Evolutionary conservation across 2,329 filamentous ascomycete species (phyloP), one percentile per base, ranked within the genome.

Genomic region (Scopulariopsis brevicaulis): DNA sequence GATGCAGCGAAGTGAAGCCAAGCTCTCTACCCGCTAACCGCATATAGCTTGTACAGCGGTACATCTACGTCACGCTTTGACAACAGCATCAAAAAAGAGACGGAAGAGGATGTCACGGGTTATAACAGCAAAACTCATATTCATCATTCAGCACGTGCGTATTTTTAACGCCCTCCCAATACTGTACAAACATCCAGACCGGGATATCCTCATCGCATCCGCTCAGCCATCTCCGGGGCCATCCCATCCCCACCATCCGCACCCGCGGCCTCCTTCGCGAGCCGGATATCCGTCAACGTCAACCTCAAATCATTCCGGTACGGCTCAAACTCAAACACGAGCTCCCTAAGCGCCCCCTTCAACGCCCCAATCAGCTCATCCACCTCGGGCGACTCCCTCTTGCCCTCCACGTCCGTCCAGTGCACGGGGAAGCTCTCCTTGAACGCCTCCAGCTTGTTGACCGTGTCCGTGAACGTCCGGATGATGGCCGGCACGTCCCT

Each of bases 401-500:
- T 68, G 25, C 82, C 80, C 20, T 80, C 76, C 2, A 87, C 73
- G 68, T 96, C 91, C 1, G 89, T 92, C 90, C 90, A 95, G 70
- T 94, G 89, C 3, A 83, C 70, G 1, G 82, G 77, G 51, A 87
- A 73, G 2, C 65, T 71, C 8, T 70, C 69, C 62, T 84, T 78
- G 66, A 95, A 90, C 1, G 68, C 72, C 65, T 96, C 86, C 3
- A 96, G 74, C 63, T 83, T 83, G 58, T 75, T 78, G 58, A 91
- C 84, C 0, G 88, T 84, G 0, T 69, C 64, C 0, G 89, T 92
- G 60, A 95, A 82, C 1, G 84, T 82, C 53, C 86, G 82, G 55
- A 96, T 82, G 59, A 96, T 85, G 54, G 73, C 73, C 1, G 88
- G 83, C 2, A 97, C 84, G 62, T 94, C 89, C 51, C 84, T 79